phyloP scores from a whole-genome alignment of 257 asterid species.

The Przewalskia tangutica region DNA sequence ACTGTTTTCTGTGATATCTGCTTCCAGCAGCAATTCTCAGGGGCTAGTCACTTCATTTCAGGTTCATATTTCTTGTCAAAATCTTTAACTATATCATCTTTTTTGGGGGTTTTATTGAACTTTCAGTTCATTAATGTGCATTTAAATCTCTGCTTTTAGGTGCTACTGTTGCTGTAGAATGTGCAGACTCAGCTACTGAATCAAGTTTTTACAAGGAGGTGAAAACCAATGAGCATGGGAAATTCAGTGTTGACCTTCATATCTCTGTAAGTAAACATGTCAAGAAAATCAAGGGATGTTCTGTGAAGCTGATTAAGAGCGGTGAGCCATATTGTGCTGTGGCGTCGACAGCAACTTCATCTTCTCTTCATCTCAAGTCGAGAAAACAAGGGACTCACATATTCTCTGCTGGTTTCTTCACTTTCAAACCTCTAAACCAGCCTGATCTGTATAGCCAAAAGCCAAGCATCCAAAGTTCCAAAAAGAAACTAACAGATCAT shows the following conservation, averaged over 20 bases:
- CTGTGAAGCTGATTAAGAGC: conserved; percentile 60
- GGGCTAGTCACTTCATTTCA: conserved; percentile 38
- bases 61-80: conserved; percentile 23
- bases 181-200: conserved; percentile 26
- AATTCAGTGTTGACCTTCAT: conserved; percentile 60
- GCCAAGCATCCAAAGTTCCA: conserved; percentile 15
- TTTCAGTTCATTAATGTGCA: not conserved
- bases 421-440: conserved; percentile 64
- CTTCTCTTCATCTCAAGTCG: conserved; percentile 38
- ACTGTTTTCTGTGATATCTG: not conserved
- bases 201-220: conserved; percentile 35
- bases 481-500: not conserved
- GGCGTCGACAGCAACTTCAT: conserved; percentile 56
- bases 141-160: conserved; percentile 25
- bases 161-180: conserved; percentile 69
- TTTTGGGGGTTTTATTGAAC: not conserved
- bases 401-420: conserved; percentile 78
- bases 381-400: conserved; percentile 50
- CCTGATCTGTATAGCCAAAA: conserved; percentile 56
- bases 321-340: conserved; percentile 52
- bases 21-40: conserved; percentile 17
- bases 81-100: not conserved
- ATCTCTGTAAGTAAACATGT: conserved; percentile 51
- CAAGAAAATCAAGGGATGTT: conserved; percentile 52
- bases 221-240: conserved; percentile 57